Conservation (phyloP, 2,329 filamentous ascomycete genomes). For the Hymenoscyphus repandus region DNA sequence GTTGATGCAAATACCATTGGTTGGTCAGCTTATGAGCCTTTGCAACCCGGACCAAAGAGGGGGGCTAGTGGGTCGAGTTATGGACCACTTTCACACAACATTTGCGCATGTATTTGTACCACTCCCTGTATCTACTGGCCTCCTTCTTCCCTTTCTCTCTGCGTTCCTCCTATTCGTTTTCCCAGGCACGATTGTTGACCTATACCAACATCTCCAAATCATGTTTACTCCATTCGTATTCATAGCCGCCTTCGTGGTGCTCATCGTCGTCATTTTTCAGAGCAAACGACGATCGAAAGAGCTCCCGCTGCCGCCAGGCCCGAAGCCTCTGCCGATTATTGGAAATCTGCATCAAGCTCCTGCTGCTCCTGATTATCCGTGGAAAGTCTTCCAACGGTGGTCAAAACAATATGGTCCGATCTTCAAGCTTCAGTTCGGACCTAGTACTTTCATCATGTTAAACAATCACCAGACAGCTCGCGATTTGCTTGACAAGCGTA, state of each 20-base stretch:
- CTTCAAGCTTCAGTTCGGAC: constrained; percentile 7
- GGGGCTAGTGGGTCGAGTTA: neutral
- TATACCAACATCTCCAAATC: neutral
- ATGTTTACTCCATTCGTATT: constrained; percentile 2
- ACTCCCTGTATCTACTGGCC: neutral
- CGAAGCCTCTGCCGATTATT: constrained; percentile 3
- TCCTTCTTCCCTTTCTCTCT: neutral
- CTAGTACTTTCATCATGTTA: constrained; percentile 8
- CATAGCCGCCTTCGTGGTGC: neutral
- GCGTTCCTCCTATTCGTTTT: neutral
- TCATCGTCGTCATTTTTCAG: neutral
- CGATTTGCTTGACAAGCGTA: constrained; percentile 9
- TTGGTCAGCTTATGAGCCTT: neutral
- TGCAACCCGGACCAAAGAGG: neutral
- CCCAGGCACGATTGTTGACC: too few species aligned
- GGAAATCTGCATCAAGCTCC: constrained; percentile 8
- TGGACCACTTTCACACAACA: neutral
- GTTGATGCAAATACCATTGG: neutral
- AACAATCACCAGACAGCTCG: constrained; percentile 8
- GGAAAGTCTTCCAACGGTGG: constrained; percentile 9
- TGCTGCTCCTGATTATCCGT: constrained; percentile 1
- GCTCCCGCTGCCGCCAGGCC: constrained; percentile 6
- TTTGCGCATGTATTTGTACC: neutral
- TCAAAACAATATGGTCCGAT: constrained; percentile 10
- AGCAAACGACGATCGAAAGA: neutral